Base-by-base conservation (phyloP, 306 rosid species). In the Neltuma alba region DNA sequence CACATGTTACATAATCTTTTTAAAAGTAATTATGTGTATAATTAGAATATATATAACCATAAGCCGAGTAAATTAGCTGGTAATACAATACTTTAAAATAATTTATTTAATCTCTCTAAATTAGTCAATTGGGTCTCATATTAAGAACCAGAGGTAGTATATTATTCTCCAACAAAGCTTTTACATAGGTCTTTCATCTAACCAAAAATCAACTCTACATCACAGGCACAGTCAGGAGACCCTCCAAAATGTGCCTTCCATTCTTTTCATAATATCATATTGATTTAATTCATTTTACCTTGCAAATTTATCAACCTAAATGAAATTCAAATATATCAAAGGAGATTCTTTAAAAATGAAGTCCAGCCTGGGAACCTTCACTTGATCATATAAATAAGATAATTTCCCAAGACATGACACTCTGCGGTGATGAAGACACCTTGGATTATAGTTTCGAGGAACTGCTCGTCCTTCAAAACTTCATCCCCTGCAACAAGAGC, bases 391-490 rank as follows among this genome's bases (percentile, higher is more conserved):
- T 52, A 79, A 14, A 69, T 20, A 74, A 31, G 41, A 40, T 68
- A 15, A n/a, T 81, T 83, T 70, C 28, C 70, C 27, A 40, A 20
- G 65, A 76, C 66, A 33, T 54, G 78, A 70, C 30, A 31, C 42
- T 20, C 60, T 36, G 62, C 70, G 27, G 83, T 66, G 76, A 76
- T 20, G 57, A 25, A 79, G 84, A 60, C 68, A 94, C 98, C 96
- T 94, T 89, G 88, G 83, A 92, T 92, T 84, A 92, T 85, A 82
- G 85, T 85, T 86, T 94, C 97, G 47, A 94, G 94, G 87, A 94
- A 84, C 84, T 91, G 85, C 84, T 94, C 97, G 23, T 89, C 90
- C 91, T 86, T 91, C 91, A 92, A 78, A 58, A 89, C 85, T 82
- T 91, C 89, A 18, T 79, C 81, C 45, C 98, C 97, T 94, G 89